phyloP scores from a whole-genome alignment of 2,329 filamentous ascomycete genomes.

The Nemania bipapillata region DNA sequence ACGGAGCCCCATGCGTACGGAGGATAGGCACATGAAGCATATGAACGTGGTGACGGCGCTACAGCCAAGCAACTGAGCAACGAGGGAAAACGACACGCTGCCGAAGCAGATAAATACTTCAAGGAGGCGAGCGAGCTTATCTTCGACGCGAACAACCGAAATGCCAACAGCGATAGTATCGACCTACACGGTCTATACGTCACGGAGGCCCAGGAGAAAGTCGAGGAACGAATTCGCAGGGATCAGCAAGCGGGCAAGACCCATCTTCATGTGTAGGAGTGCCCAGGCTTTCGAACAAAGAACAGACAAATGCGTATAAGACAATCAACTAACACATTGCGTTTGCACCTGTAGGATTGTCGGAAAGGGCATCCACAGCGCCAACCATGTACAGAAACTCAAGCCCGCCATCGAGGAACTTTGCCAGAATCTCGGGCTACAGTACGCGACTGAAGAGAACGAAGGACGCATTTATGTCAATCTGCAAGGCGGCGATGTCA shows the following conservation, averaged over 20 bases:
- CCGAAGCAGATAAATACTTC: conserved; percentile 88
- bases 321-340: conserved; percentile 3
- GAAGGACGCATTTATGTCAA: conserved; percentile 90
- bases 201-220: conserved; percentile 92
- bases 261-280: conserved; percentile 83
- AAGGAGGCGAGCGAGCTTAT: conserved; percentile 91
- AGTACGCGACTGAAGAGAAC: conserved; percentile 86
- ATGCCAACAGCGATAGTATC: conserved; percentile 82
- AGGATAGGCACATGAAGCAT: conserved; percentile 77
- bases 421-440: conserved; percentile 82
- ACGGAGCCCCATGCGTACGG: no score
- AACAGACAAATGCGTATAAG: no score
- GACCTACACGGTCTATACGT: conserved; percentile 95
- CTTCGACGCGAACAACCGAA: conserved; percentile 92
- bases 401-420: conserved; percentile 93
- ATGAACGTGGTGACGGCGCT: conserved; percentile 82
- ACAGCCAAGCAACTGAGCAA: conserved; percentile 85
- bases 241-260: conserved; percentile 78
- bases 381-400: conserved; percentile 86
- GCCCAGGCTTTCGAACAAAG: no score
- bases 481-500: conserved; percentile 76
- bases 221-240: conserved; percentile 83
- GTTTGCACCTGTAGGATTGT: conserved; percentile 70
- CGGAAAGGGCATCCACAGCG: conserved; percentile 90
- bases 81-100: conserved; percentile 81